Evolutionary conservation across 495 filamentous ascomycete species (phyloP), one percentile per base, ranked within the genome.

Genomic region (Daldinia vernicosa): DNA sequence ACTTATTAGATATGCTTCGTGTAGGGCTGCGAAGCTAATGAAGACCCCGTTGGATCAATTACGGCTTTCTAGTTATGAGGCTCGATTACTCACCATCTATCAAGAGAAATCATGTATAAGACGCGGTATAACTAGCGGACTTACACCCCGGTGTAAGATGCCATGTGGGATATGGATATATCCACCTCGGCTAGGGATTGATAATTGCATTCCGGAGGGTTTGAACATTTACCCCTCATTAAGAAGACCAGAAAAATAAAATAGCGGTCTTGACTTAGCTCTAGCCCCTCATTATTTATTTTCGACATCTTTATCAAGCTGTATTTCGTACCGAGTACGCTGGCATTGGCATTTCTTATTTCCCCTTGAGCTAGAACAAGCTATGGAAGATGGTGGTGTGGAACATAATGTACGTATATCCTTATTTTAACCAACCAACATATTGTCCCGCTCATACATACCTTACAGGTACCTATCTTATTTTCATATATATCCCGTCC

Each of bases 111-210:
- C 0, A 35, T 14, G 12, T 5, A 35, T 14, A 35, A 12, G 3
- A 35, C 3, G 12, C 12, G 32, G 14, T 14, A 14, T 35, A 35
- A 12, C 11, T 35, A 35, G 33, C 11, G 33, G 12, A 35, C 33
- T 9, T 35, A 14, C 22, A 24, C 35, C n/a, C 22, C 24, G 15
- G 33, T 40, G 68, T 69, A 53, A 35, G 53, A 14, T 24, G 6
- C 1, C 24, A n/a, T 52, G 58, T 56, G 53, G 15, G 53, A 30
- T 19, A 56, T 35, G 17, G 1, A 35, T 15, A 6, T 67, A 63
- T 63, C 59, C 69, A 72, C 69, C 60, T 50, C 35, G 12, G n/a
- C 8, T 33, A 60, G 37, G 53, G 7, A 63, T 61, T 71, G 59
- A 53, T 43, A 71, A 71, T 67, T 63, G 56, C 52, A 66, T 66